Conservation (phyloP, 345 rosid species). For the Carallia brachiata region DNA sequence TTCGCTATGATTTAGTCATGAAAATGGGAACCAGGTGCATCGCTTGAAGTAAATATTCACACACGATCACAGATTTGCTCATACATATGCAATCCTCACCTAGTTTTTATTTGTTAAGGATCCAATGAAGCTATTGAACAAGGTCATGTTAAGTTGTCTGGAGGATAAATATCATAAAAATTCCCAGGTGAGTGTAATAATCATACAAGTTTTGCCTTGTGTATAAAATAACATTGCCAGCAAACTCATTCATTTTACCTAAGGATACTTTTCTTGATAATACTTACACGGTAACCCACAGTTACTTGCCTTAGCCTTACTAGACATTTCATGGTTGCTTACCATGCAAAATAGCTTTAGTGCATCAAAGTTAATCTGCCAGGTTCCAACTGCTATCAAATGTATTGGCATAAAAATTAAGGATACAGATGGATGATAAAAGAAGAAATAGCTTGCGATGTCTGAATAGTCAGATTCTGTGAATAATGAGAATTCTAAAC, state of each 20-base stretch:
- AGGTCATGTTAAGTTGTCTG: constrained; percentile 47
- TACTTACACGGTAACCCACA: not conserved
- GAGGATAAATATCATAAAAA: constrained; percentile 30
- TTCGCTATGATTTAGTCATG: not conserved
- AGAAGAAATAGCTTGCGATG: no score
- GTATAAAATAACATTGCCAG: not conserved
- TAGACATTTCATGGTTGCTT: not conserved
- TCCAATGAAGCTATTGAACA: constrained; percentile 39
- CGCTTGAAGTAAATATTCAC: not conserved
- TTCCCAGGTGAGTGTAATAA: constrained; percentile 47
- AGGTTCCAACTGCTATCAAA: no score
- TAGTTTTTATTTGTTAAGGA: constrained; percentile 35
- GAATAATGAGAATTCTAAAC: no score
- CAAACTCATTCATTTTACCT: not conserved
- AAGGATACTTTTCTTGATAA: not conserved
- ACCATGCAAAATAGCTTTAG: not conserved
- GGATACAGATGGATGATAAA: no score
- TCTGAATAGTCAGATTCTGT: no score
- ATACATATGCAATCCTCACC: no score
- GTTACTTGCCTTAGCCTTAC: not conserved
- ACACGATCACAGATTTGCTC: no score
- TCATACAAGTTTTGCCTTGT: not conserved
- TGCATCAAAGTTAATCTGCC: no score
- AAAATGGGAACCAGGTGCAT: not conserved
- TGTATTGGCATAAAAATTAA: no score